These are phyloP conservation scores for Asterophora lycoperdoides DNA, from an alignment of 768 basidiomycete genomes.

Conservation along the genomic window DNA sequence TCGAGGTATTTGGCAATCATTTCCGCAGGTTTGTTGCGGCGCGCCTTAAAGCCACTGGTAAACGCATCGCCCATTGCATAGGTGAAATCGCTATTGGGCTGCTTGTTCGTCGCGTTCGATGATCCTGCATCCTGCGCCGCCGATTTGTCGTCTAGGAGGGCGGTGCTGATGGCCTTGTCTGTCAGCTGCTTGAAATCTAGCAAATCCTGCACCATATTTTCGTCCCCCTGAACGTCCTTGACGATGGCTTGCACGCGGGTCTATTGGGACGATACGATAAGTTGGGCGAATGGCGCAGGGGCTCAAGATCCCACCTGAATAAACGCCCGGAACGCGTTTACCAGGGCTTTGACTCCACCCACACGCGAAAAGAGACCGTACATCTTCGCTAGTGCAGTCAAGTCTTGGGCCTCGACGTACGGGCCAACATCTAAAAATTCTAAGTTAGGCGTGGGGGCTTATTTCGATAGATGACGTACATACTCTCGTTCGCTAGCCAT, in stretches of 20 bases:
- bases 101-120: slow-evolving; percentile 30
- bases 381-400: slow-evolving; percentile 43
- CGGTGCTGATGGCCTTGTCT: slow-evolving; percentile 42
- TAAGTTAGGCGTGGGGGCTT: background rate
- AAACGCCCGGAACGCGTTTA: slow-evolving; percentile 59
- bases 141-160: slow-evolving; percentile 34
- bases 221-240: slow-evolving; percentile 56
- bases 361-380: slow-evolving; percentile 62
- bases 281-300: too few species aligned
- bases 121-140: slow-evolving; percentile 20
- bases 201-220: slow-evolving; percentile 72
- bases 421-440: slow-evolving; percentile 43
- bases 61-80: slow-evolving; percentile 76
- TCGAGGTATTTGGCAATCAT: slow-evolving; percentile 93
- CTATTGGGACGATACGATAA: slow-evolving; percentile 28
- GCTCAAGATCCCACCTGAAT: too few species aligned
- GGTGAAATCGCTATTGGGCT: slow-evolving; percentile 50
- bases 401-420: slow-evolving; percentile 46
- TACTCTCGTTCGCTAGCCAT: slow-evolving; percentile 34
- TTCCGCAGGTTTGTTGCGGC: slow-evolving; percentile 83
- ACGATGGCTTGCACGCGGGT: slow-evolving; percentile 60
- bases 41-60: slow-evolving; percentile 64
- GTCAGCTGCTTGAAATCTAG: slow-evolving; percentile 62
- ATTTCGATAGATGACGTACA: slow-evolving; percentile 14
- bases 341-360: slow-evolving; percentile 46